Base-by-base conservation (phyloP, 1,284 basidiomycete species). In the Cystobasidium sp. region DNA sequence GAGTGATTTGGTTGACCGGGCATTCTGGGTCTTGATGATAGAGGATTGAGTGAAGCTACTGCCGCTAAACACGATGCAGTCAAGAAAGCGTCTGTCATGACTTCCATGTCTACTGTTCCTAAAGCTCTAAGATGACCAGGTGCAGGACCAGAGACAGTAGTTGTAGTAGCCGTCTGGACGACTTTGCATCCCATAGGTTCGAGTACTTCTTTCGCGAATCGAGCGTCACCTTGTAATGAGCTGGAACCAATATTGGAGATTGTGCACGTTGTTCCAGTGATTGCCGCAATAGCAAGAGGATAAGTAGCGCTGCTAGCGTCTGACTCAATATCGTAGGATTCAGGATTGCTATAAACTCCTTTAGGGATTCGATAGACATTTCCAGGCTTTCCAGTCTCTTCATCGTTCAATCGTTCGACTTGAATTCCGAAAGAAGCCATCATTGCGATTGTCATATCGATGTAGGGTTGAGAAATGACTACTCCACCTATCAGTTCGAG, bases 51-150 rank as follows among this genome's bases (percentile, higher is more conserved):
- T 46, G 84, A 84, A 0, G 93, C 93, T 24, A 96, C 91, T 69
- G 96, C 95, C 64, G 94, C 93, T 18, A 99, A 85, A 1, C 91
- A 94, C 8, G 89, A 91, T 0, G 96, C 96, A 0, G 95, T 98
- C 82, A 99, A 87, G 86, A 99, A 99, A 6, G 95, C 96, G 82
- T 99, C 96, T 10, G 97, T 99, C 96, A 99, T 99, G n/a, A 91
- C 89, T 84, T 97, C 94, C 97, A 99, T 99, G 82, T 99, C 94
- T 31, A 98, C 89, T 78, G 90, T 86, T 49, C 93, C 93, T 65
- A 97, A 86, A 7, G 92, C 92, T 76, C 89, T 88, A 59, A 99
- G 86, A 78, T 88, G 85, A 1, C 94, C 93, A 22, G 89, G 83
- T 0, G 90, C 88, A 1, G 96, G 95, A 0, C 96, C 97, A 0